Conservation (phyloP, 1,139 yeast species). For the Lodderomyces theae region DNA sequence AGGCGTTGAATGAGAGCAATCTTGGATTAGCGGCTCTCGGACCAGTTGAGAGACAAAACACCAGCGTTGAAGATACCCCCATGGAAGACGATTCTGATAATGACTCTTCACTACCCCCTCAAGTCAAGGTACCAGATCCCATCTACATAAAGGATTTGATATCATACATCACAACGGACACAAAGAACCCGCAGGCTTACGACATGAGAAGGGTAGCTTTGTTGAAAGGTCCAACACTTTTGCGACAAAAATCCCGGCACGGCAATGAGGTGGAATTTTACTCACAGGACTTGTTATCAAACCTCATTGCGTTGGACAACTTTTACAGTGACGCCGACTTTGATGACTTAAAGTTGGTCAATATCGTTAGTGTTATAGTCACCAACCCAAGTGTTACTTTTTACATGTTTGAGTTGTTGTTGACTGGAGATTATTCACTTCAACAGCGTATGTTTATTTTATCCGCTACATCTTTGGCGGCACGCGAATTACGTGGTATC, state of each 20-base stretch:
- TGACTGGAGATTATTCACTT: constrained; percentile 63
- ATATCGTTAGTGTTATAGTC: constrained; percentile 53
- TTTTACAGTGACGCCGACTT: constrained; percentile 49
- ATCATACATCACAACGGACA: constrained; percentile 47
- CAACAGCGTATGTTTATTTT: constrained; percentile 58
- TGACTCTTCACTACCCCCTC: constrained; percentile 42
- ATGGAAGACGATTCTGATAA: constrained; percentile 19
- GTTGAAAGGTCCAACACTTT: constrained; percentile 50
- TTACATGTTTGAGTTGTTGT: constrained; percentile 40
- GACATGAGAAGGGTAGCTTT: constrained; percentile 54
- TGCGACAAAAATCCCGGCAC: constrained; percentile 49
- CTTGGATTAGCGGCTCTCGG: neutral
- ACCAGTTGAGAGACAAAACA: constrained; percentile 6
- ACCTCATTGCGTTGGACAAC: constrained; percentile 49
- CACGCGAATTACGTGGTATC: constrained; percentile 58
- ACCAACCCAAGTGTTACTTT: constrained; percentile 42
- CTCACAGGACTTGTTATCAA: constrained; percentile 44
- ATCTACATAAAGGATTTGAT: constrained; percentile 62
- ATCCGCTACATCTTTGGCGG: constrained; percentile 55
- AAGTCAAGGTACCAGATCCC: constrained; percentile 45
- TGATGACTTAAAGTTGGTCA: constrained; percentile 46
- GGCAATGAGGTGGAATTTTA: constrained; percentile 56
- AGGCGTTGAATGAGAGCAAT: neutral
- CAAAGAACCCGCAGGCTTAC: constrained; percentile 42
- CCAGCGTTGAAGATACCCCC: constrained; percentile 9